Evolutionary conservation across 2,329 filamentous ascomycete genomes (phyloP), one percentile per base, ranked within the genome.

Genomic region (Myriosclerotinia scirpicola): DNA sequence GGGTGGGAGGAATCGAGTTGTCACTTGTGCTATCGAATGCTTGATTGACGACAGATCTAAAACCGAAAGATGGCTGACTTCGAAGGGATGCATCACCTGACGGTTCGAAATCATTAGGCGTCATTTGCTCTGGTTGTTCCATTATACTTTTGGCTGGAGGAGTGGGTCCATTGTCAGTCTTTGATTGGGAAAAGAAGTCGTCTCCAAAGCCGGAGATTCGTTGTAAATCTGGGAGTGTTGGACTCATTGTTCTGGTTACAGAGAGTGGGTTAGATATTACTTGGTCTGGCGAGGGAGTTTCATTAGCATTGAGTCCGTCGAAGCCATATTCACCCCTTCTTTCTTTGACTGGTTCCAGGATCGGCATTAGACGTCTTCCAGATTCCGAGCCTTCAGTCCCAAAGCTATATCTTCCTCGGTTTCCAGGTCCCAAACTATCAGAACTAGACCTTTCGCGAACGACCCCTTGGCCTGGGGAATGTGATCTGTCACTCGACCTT

Each of bases 11-110:
- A 53, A 82, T 78, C 7, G 75, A 75, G 8, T 80, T 80, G 48
- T 85, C 84, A 68, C 86, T 82, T 9, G 60, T 80, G 55, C 82
- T 80, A 72, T 89, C 86, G 73, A 90, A 90, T 20, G 87, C 87
- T 74, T 88, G 84, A 71, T 89, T 81, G 5, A 90, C 87, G 17
- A 85, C 84, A 1, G 85, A 84, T 46, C 78, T 78, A 72, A 86
- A 86, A n/a, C 85, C 84, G 22, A 81, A 69, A 2, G 84, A 85
- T 4, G 81, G 79, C 68, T 84, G 81, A 69, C 83, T 83, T 8
- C 82, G 80, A n/a, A 86, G 75, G 53, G 75, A 70, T 53, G 71
- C 50, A 9, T 73, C 71, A 34, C 62, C 61, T 30, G 62, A 11
- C 36, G n/a, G 17, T 9, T 44, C 30, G 11, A 14, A 17, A 56